Base-by-base conservation (phyloP, 129 eudicot species). In the Pulicaria dysenterica region DNA sequence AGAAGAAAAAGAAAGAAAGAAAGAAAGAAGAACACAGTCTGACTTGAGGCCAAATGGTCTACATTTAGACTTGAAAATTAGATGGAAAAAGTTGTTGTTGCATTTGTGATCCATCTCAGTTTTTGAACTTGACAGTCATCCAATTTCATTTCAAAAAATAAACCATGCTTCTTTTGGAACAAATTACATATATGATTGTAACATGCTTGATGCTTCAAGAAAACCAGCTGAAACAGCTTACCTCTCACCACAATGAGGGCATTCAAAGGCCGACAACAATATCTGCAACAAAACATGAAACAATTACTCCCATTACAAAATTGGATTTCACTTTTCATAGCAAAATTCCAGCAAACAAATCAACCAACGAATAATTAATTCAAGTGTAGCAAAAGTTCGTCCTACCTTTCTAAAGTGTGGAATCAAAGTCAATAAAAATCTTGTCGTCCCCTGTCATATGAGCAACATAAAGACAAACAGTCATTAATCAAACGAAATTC, bases 211-310 rank as follows among this genome's bases (percentile, higher is more conserved):
- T 5, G 13, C 5, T 47, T 15, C 15, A 31, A 8, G 48, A 44
- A 55, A 62, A 36, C 47, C 45, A 41, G 56, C 74, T 41, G 7
- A 66, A 56, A 37, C 14, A 58, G 40, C 74, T 75, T 67, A 91
- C 97, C 97, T 91, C 74, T 91, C 97, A 46, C 87, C 85, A 78
- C 97, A 91, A 73, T 91, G 91, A 13, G 93, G 83, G 57, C 97
- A 91, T 47, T 91, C 97, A 53, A 91, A 91, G 54, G 97, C 97
- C 70, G 97, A 86, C 82, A 91, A 77, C 39, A 91, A 72, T 55
- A 91, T 84, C 97, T 91, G 91, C 76, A 76, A 11, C 38, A 2
- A 19, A 57, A 76, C 7, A 36, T 1, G 1, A 40, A 60, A 43
- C 44, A 17, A 53, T n/a, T 72, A 39, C 5, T 15, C n/a, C n/a